Percentiles rank a stretch among this genome's conserved stretches.
Evolutionary conservation across 805 yeast species (phyloP).

Genomic region (Kazachstania bromeliacearum): DNA sequence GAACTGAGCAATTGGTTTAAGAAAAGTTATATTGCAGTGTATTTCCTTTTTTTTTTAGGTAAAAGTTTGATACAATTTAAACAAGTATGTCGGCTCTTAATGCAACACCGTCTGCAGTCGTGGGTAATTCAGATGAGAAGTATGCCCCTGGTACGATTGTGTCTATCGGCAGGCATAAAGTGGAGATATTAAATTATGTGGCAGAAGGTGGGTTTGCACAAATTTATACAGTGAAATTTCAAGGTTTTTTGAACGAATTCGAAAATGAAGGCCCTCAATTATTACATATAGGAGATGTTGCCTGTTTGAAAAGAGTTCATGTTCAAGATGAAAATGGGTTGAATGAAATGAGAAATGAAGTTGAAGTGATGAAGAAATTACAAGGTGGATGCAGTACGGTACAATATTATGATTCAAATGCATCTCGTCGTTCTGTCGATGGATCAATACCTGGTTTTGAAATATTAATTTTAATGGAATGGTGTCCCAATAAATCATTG

Average conservation of each 20-base stretch:
- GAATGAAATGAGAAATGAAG: constrained; percentile 59
- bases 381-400: constrained; percentile 52
- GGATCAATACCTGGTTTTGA: constrained; percentile 49
- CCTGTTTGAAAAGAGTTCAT: constrained; percentile 65
- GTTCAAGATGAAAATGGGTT: constrained; percentile 66
- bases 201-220: constrained; percentile 80
- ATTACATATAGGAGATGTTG: constrained; percentile 38
- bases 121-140: constrained; percentile 5
- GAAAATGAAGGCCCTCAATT: constrained; percentile 23
- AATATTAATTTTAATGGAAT: constrained; percentile 87
- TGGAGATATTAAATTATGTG: constrained; percentile 45
- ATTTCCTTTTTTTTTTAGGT: background rate
- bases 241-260: constrained; percentile 21
- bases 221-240: constrained; percentile 56
- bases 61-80: background rate
- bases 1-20: no score
- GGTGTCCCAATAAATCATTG: constrained; percentile 82
- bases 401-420: constrained; percentile 67
- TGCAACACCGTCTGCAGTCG: constrained; percentile 1
- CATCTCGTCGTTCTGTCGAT: constrained; percentile 38
- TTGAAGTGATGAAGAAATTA: constrained; percentile 68
- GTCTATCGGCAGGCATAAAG: constrained; percentile 52
- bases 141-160: constrained; percentile 39
- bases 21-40: no score
- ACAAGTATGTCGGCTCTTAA: constrained; percentile 2